Percentiles rank a stretch among this genome's conserved stretches.
Evolutionary conservation across 805 yeast genomes (phyloP).

Genomic region (Lipomyces mesembrius): DNA sequence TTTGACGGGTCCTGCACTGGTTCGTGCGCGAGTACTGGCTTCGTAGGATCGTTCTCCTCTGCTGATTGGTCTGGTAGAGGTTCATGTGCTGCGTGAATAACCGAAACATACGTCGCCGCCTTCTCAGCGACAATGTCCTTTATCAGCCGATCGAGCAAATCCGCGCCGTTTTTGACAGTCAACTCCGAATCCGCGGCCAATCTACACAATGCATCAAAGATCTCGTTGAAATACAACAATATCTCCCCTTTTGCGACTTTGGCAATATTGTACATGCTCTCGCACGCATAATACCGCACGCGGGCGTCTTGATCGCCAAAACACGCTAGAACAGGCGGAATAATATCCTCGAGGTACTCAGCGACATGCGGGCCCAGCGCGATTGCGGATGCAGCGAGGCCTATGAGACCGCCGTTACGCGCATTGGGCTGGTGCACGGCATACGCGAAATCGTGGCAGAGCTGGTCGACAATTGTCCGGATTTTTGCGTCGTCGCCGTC

Average conservation of each 20-base stretch:
- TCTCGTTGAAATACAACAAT: slow-evolving; percentile 86
- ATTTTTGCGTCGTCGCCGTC: slow-evolving; percentile 65
- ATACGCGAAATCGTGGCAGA: slow-evolving; percentile 77
- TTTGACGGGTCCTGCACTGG: slow-evolving; percentile 45
- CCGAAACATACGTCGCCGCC: slow-evolving; percentile 83
- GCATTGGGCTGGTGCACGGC: slow-evolving; percentile 85
- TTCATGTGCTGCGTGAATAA: slow-evolving; percentile 52
- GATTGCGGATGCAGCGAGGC: slow-evolving; percentile 92
- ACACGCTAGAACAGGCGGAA: slow-evolving; percentile 92
- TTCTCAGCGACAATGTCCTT: slow-evolving; percentile 95
- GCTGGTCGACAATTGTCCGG: slow-evolving; percentile 66
- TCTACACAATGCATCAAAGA: slow-evolving; percentile 90
- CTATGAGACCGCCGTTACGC: slow-evolving; percentile 93
- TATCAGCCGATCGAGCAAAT: slow-evolving; percentile 82
- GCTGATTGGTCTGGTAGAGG: slow-evolving; percentile 27
- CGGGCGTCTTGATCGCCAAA: slow-evolving; percentile 98
- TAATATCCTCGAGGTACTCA: slow-evolving; percentile 75
- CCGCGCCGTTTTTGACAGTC: slow-evolving; percentile 94
- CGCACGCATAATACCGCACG: slow-evolving; percentile 96
- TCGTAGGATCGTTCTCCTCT: slow-evolving; percentile 38
- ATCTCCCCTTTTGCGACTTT: slow-evolving; percentile 97
- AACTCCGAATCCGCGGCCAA: slow-evolving; percentile 58
- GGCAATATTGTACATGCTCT: slow-evolving; percentile 91
- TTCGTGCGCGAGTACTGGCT: slow-evolving; percentile 43
- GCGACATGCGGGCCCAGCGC: slow-evolving; percentile 90